Base-by-base conservation (phyloP, 2,329 filamentous ascomycete genomes). In the Epichloe amarillans region DNA sequence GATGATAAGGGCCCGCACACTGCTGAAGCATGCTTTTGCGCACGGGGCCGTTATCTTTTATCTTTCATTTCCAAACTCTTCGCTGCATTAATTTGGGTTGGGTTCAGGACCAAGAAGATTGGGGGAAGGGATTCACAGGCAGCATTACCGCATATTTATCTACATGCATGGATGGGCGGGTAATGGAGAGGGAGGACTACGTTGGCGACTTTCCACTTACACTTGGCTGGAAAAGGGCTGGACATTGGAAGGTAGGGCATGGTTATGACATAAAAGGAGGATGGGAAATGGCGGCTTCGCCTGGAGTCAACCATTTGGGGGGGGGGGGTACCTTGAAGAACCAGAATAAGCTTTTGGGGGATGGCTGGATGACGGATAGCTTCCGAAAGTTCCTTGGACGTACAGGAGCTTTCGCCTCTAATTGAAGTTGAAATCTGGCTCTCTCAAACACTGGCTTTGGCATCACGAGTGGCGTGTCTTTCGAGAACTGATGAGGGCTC, bases 101-200 rank as follows among this genome's bases (percentile, higher is more conserved):
- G 11, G 17, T n/a, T 30, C 33, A 44, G 17, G 11, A 26, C 17
- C 30, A 26, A 5, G 5, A 46, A 37, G 33, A 35, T 33, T 37
- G 6, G 7, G 49, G 37, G 38, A 38, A 5, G 26, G 43, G 17
- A 21, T 6, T 21, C 26, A 21, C 8, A 19, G 19, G 21, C 36
- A 47, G 51, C 42, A 50, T 50, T 44, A 50, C 23, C 38, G 21
- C 51, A 50, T 47, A 6, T 33, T 46, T 39, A 41, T 26, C 11
- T 49, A 36, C 17, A 41, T 21, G 39, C 26, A 48, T 40, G 30
- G 30, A 43, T 49, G 39, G 39, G 19, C n/a, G 23, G 47, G 19
- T 46, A 26, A 46, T 49, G 41, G 33, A 15, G 11, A 37, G 33
- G 4, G 4, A 23, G 17, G 42, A 30, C 26, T 23, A 38, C 23